Evolutionary conservation across 768 basidiomycete species (phyloP).

Genomic region (Cystoderma amianthinum): DNA sequence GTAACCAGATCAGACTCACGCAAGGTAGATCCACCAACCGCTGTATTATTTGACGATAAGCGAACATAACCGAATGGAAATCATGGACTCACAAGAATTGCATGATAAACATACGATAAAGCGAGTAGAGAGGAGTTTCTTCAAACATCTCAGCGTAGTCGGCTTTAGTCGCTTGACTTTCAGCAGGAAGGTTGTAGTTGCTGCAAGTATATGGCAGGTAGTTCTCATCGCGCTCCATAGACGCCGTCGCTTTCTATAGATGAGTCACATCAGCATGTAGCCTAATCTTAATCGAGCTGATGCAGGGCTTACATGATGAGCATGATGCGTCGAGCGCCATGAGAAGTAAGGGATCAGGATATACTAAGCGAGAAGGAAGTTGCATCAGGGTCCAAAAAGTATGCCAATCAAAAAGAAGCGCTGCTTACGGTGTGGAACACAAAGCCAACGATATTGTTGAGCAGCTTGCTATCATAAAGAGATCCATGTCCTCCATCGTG

Average conservation of each 20-base stretch:
- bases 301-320: constrained; percentile 50
- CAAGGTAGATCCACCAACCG: constrained; percentile 1
- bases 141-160: constrained; percentile 46
- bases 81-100: constrained; percentile 1
- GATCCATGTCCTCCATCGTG: constrained; percentile 42
- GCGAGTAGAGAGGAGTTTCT: constrained; percentile 42
- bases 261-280: neutral
- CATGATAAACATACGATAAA: constrained; percentile 11
- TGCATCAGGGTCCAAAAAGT: neutral
- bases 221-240: constrained; percentile 77
- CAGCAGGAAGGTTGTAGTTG: constrained; percentile 32
- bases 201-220: constrained; percentile 48
- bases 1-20: neutral
- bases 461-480: constrained; percentile 23
- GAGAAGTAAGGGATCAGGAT: constrained; percentile 54
- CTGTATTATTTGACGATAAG: neutral
- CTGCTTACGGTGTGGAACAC: constrained; percentile 31
- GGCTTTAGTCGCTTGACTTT: constrained; percentile 24
- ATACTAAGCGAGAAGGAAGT: constrained; percentile 18
- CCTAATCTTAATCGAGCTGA: neutral
- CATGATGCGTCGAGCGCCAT: constrained; percentile 64
- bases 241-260: constrained; percentile 52
- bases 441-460: constrained; percentile 43
- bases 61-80: neutral
- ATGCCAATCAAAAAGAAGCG: neutral